Evolutionary conservation across 176 grass and related monocot species (phyloP).

Genomic region (Thalia dealbata): DNA sequence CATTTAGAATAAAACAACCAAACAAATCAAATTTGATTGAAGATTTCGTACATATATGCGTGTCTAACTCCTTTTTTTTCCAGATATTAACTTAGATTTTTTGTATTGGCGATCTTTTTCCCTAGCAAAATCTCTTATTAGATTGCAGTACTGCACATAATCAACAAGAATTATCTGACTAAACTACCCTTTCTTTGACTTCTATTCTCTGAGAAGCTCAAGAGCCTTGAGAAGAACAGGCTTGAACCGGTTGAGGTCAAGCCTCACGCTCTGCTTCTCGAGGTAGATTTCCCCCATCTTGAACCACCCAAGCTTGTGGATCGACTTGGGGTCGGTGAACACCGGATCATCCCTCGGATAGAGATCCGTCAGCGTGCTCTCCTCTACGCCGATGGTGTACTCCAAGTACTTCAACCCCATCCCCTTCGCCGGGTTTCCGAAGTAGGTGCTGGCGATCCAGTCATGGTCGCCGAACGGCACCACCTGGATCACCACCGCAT

Average conservation of each 20-base stretch:
- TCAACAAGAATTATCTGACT: not conserved
- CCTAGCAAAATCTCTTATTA: too few species aligned
- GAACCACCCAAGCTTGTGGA: conserved; percentile 58
- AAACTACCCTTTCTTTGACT: not conserved
- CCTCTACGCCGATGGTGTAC: conserved; percentile 58
- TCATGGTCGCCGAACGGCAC: conserved; percentile 79
- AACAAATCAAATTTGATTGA: too few species aligned
- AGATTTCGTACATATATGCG: too few species aligned
- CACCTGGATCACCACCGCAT: conserved; percentile 66
- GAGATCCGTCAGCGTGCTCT: conserved; percentile 70
- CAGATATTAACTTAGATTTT: too few species aligned
- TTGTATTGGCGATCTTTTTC: too few species aligned
- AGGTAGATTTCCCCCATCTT: conserved; percentile 58
- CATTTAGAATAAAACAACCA: too few species aligned
- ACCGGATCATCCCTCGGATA: conserved; percentile 60
- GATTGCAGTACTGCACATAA: not conserved
- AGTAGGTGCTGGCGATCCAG: conserved; percentile 53
- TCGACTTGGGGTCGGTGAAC: conserved; percentile 49
- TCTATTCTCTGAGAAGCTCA: conserved; percentile 51
- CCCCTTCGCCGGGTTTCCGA: conserved; percentile 43
- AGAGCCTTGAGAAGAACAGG: conserved; percentile 50
- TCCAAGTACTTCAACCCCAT: conserved; percentile 75
- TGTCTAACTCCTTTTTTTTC: too few species aligned
- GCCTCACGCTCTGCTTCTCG: conserved; percentile 74
- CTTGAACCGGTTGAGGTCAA: conserved; percentile 62